Percentiles rank a stretch among this genome's conserved stretches.
phyloP scores from a whole-genome alignment of 2,329 filamentous ascomycete species.

The Pseudonectria buxi region DNA sequence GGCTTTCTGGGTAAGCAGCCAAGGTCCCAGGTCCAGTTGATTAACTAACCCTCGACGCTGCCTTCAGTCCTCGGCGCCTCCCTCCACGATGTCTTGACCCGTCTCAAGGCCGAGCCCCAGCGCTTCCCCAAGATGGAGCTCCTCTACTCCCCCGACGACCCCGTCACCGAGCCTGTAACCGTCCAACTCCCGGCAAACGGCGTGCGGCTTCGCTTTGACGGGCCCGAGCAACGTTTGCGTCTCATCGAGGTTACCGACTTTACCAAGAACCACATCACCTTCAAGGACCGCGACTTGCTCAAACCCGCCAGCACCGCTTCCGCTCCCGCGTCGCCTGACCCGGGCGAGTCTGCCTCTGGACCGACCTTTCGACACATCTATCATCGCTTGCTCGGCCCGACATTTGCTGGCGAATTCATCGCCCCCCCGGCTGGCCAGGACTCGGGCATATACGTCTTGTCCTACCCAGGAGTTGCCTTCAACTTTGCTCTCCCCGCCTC shows the following conservation, averaged over 20 bases:
- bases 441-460: conserved; percentile 77
- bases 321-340: conserved; percentile 26
- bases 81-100: conserved; percentile 80
- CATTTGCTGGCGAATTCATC: conserved; percentile 89
- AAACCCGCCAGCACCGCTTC: conserved; percentile 46
- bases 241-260: conserved; percentile 91
- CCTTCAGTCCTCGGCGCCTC: conserved; percentile 75
- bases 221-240: conserved; percentile 82
- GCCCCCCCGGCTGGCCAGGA: conserved; percentile 50
- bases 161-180: conserved; percentile 68
- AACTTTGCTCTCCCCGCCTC: conserved; percentile 73
- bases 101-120: conserved; percentile 80
- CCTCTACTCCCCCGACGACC: conserved; percentile 67
- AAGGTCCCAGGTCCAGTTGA: too few relatives aligned
- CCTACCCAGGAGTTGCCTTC: conserved; percentile 91
- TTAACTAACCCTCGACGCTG: neutral
- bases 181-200: conserved; percentile 78
- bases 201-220: conserved; percentile 85
- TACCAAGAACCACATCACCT: conserved; percentile 72
- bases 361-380: conserved; percentile 87
- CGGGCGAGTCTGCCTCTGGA: conserved; percentile 38
- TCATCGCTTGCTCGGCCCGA: conserved; percentile 85
- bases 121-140: conserved; percentile 78
- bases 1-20: conserved; percentile 57
- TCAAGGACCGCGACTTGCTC: conserved; percentile 72